A percentile compares a stretch with the other conserved stretches of the same genome.
Evolutionary conservation across 768 basidiomycete genomes (phyloP).

Genomic region (Chalciporus piperatus): DNA sequence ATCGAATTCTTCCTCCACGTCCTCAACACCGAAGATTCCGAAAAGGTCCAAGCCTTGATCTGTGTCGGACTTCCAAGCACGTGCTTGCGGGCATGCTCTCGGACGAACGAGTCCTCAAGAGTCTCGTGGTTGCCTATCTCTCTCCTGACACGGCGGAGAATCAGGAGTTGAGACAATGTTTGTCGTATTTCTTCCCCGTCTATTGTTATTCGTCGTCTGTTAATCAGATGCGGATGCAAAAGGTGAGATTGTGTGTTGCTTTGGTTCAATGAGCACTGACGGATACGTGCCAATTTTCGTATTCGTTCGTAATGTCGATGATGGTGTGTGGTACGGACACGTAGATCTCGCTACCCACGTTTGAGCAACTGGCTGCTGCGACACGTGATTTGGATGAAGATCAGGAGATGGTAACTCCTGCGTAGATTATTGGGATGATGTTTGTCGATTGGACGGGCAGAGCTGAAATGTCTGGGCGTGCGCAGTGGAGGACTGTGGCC

Average conservation of each 20-base stretch:
- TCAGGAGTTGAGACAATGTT: conserved; percentile 79
- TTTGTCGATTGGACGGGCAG: conserved; percentile 89
- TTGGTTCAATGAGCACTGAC: too few relatives aligned
- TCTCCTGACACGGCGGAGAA: conserved; percentile 80
- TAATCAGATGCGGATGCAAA: conserved; percentile 73
- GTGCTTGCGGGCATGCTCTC: conserved; percentile 72
- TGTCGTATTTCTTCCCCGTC: conserved; percentile 82
- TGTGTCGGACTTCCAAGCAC: conserved; percentile 86
- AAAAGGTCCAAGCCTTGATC: conserved; percentile 66
- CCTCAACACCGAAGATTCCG: conserved; percentile 52
- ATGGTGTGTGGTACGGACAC: too few relatives aligned
- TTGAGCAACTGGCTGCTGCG: conserved; percentile 54
- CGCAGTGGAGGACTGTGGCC: too few relatives aligned
- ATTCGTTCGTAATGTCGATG: too few relatives aligned
- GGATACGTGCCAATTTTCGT: not conserved
- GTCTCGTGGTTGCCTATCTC: conserved; percentile 61
- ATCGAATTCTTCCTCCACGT: conserved; percentile 64
- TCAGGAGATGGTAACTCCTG: conserved; percentile 68
- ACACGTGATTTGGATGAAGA: conserved; percentile 67
- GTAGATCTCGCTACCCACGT: conserved; percentile 71
- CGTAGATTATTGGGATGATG: conserved; percentile 72
- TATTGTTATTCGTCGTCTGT: conserved; percentile 77
- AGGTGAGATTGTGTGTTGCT: conserved; percentile 25
- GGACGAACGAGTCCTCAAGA: conserved; percentile 55
- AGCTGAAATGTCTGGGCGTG: too few relatives aligned